Evolutionary conservation across 129 eudicot species (phyloP), one percentile per base, ranked within the genome.

Genomic region (Escallonia rubra): DNA sequence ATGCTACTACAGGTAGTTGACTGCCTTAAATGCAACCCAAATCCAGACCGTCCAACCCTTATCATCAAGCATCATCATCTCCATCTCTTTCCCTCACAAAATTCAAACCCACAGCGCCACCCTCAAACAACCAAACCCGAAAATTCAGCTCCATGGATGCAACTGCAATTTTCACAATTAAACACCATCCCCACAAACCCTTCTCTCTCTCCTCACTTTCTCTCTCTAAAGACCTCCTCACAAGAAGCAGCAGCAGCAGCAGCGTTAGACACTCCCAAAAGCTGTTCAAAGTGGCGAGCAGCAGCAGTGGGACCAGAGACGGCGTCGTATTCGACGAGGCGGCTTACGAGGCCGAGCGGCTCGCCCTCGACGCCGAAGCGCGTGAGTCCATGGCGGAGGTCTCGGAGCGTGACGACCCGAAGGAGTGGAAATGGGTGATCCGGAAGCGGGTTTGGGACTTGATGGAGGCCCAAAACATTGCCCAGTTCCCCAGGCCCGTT

Each of bases 401-500:
- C 5, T 82, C 86, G 9, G 82, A 66, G 64, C 63, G 40, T 34
- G 76, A 72, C 4, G 96, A 85, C 63, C 94, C 94, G 23, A 91
- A 79, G 65, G 98, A 91, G 3, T 91, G 96, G 97, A 88, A 88
- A 78, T 86, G 96, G 91, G 80, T 48, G 34, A 83, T 85, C 50
- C 76, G 98, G 11, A 91, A 88, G 72, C 84, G 91, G 87, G 74
- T 91, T 65, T 91, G 98, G 98, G 98, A 91, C 74, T 73, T 81
- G 54, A 88, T 91, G 98, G 98, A 91, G 80, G 87, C 89, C 7
- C 69, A 39, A 6, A 83, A 91, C 16, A 88, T 91, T 41, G 98
- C 98, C 11, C 91, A 83, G 72, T 91, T 91, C 66, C 98, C 96
- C 4, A 67, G 98, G 16, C 98, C 98, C 68, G 98, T 91, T 75